Conservation (phyloP, 495 filamentous ascomycete genomes). For the Penicillium psychrofluorescens region DNA sequence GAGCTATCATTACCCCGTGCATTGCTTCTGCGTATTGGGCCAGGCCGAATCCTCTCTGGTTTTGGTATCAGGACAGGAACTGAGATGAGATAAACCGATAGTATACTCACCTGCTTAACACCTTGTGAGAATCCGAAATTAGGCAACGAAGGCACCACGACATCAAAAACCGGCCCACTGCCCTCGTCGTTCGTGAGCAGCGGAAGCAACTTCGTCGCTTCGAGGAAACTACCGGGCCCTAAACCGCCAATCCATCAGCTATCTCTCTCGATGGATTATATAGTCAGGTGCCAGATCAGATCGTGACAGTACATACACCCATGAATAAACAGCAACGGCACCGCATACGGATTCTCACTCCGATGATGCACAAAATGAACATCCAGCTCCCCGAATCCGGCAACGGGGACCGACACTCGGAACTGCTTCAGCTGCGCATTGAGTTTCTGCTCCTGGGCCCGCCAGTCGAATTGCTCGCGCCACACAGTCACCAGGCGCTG, state of each 20-base stretch:
- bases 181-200: slow-evolving; percentile 39
- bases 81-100: background rate
- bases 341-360: slow-evolving; percentile 37
- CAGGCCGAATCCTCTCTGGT: slow-evolving; percentile 32
- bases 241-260: background rate
- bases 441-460: slow-evolving; percentile 29
- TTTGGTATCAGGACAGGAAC: slow-evolving; percentile 3
- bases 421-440: slow-evolving; percentile 36
- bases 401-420: slow-evolving; percentile 22
- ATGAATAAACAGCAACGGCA: slow-evolving; percentile 57
- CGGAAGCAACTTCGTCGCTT: slow-evolving; percentile 55
- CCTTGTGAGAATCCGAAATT: slow-evolving; percentile 63
- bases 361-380: slow-evolving; percentile 48
- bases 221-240: slow-evolving; percentile 67
- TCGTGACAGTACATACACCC: slow-evolving; percentile 35
- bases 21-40: slow-evolving; percentile 37
- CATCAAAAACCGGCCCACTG: slow-evolving; percentile 53
- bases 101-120: slow-evolving; percentile 32
- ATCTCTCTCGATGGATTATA: background rate
- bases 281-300: background rate
- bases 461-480: slow-evolving; percentile 43
- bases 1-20: slow-evolving; percentile 33
- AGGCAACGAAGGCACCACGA: slow-evolving; percentile 64
- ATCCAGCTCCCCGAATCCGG: slow-evolving; percentile 36
- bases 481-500: slow-evolving; percentile 38